Evolutionary conservation across 2,329 filamentous ascomycete genomes (phyloP), one percentile per base, ranked within the genome.

Genomic region (Juglanconis sp.): DNA sequence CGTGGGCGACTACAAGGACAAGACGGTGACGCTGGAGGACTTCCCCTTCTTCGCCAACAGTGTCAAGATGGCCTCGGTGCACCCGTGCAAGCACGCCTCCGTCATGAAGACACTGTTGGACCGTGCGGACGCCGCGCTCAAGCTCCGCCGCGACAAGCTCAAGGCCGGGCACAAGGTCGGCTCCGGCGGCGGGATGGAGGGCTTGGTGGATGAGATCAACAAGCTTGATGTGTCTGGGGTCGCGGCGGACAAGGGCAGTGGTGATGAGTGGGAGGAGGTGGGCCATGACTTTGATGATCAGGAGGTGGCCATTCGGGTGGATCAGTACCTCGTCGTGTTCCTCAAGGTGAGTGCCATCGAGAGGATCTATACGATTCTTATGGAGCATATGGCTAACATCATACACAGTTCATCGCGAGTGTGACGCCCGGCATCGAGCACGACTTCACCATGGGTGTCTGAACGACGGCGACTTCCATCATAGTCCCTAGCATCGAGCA

Each of bases 61-160:
- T 68, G 87, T 97, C 72, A 96, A 97, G 80, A 99, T 97, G 85
- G 95, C 94, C 38, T 95, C 90, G 36, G 91, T 99, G 13, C 95
- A 99, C 71, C 95, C 95, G 3, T 99, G 95, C 84, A 96, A 95
- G 73, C 95, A 99, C 73, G 95, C 95, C 9, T 90, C 90, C 34
- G 95, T 99, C 68, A 99, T 99, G 95, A 99, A 98, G 78, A 91
- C 91, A 30, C 85, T 99, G 4, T 88, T 99, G 44, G 95, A 98
- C 75, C 91, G 95, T 40, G 95, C 95, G 51, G 94, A 99, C 72
- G 92, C 92, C 30, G 94, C 94, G 0, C 82, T 98, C 57, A 96
- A 96, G 74, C 84, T 96, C 57, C 87, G 94, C 30, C 84, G 92
- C 49, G 90, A 94, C 69, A 96, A 93, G 80, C 81, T 95, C 61